phyloP scores from a whole-genome alignment of 2,329 filamentous ascomycete genomes.

The Fonsecaea pedrosoi region DNA sequence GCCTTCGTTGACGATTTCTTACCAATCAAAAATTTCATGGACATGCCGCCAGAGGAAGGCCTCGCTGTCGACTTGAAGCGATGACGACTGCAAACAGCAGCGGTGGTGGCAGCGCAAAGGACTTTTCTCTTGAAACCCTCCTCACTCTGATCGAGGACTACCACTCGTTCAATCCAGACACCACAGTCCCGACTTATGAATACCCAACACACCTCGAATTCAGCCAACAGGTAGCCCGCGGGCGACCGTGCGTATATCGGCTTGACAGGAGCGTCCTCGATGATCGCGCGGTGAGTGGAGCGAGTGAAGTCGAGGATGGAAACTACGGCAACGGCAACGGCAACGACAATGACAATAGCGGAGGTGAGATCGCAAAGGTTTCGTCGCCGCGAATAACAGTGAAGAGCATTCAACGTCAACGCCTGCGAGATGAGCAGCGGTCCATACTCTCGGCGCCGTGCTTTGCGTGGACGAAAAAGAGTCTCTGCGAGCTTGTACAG shows the following conservation, averaged over 20 bases:
- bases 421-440: constrained; percentile 14
- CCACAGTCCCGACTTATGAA: constrained; percentile 22
- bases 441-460: constrained; percentile 26
- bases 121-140: constrained; percentile 15
- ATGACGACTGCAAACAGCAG: background rate
- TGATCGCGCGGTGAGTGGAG: background rate
- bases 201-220: constrained; percentile 37
- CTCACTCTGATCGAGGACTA: constrained; percentile 37
- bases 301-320: background rate
- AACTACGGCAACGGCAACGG: background rate
- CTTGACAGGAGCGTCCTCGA: constrained; percentile 17
- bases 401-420: background rate
- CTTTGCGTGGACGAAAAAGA: constrained; percentile 35
- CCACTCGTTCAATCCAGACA: constrained; percentile 36
- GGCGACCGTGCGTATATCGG: constrained; percentile 35
- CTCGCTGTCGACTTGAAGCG: background rate
- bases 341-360: background rate
- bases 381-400: no score
- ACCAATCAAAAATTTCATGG: background rate
- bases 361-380: background rate
- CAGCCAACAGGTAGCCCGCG: constrained; percentile 37
- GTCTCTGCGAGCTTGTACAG: constrained; percentile 27
- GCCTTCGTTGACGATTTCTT: no score
- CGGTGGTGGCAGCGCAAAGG: background rate
- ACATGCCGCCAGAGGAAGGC: background rate